Percentiles rank a stretch among this genome's conserved stretches.
Evolutionary conservation across 2,329 filamentous ascomycete genomes (phyloP).

Genomic region (Cladosporium sp.): DNA sequence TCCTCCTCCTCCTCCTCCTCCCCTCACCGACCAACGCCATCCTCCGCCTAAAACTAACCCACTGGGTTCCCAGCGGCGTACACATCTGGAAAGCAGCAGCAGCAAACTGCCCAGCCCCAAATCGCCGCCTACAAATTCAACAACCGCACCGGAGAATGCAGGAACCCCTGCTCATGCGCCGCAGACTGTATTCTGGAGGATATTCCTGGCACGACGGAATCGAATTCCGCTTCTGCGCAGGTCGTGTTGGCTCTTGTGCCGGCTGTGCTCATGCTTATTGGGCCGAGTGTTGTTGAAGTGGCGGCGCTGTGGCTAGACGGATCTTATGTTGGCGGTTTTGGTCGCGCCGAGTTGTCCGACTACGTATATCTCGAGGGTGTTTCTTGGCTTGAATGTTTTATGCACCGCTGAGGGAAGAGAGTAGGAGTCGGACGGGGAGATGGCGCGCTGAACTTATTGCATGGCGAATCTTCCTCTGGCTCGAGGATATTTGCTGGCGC

Average conservation of each 20-base stretch:
- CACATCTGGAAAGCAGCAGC: not conserved
- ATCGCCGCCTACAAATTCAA: not conserved
- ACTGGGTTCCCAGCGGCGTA: not conserved
- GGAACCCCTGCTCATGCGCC: not conserved
- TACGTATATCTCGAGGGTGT: not conserved
- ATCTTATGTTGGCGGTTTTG: not conserved
- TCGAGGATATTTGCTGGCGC: no score
- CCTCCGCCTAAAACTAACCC: not conserved
- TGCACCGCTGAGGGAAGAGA: no score
- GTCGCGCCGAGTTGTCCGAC: not conserved
- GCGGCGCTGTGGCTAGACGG: not conserved
- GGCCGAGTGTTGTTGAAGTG: not conserved
- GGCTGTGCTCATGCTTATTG: not conserved
- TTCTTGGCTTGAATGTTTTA: not conserved
- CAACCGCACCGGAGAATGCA: not conserved
- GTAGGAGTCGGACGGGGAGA: no score
- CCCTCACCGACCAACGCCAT: not conserved
- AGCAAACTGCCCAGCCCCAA: not conserved
- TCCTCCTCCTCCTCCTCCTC: not conserved
- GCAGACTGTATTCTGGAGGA: not conserved
- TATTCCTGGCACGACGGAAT: not conserved
- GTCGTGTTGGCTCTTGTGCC: not conserved
- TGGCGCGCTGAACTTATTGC: no score
- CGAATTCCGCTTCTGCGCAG: constrained; percentile 1
- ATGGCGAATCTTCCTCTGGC: no score